Conservation (phyloP, 768 basidiomycete species). For the Xerocomus potaroensis region DNA sequence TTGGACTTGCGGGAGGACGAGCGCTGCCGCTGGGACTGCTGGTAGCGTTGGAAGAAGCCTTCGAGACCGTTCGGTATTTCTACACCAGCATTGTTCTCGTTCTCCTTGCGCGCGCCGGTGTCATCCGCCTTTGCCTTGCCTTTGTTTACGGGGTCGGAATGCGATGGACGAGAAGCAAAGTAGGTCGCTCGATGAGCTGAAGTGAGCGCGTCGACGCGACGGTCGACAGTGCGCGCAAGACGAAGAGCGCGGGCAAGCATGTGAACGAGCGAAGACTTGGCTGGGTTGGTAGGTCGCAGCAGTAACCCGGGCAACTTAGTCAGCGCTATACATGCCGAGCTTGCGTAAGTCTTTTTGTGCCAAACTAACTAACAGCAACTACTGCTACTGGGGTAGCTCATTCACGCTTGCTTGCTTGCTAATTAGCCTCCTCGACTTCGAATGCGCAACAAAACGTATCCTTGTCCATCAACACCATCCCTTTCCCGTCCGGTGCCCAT, state of each 20-base stretch:
- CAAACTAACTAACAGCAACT: too few species aligned
- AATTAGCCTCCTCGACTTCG: slow-evolving; percentile 65
- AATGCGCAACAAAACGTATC: slow-evolving; percentile 85
- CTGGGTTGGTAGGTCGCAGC: background rate
- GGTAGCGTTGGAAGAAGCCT: slow-evolving; percentile 73
- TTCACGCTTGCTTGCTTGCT: too few species aligned
- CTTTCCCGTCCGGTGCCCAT: slow-evolving; percentile 88
- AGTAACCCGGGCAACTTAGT: too few species aligned
- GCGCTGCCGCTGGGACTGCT: slow-evolving; percentile 34
- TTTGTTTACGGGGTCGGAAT: slow-evolving; percentile 24
- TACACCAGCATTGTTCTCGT: slow-evolving; percentile 22
- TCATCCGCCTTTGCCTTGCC: slow-evolving; percentile 33
- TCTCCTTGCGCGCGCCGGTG: slow-evolving; percentile 30
- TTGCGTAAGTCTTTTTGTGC: too few species aligned
- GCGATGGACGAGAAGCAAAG: slow-evolving; percentile 46
- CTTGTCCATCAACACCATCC: slow-evolving; percentile 68
- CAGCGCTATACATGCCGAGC: slow-evolving; percentile 6
- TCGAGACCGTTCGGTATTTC: slow-evolving; percentile 66
- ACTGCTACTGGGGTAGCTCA: too few species aligned
- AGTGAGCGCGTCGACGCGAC: slow-evolving; percentile 35
- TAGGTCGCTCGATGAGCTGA: slow-evolving; percentile 35
- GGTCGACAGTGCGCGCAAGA: slow-evolving; percentile 43
- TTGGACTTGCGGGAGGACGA: slow-evolving; percentile 26
- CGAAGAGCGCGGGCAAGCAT: slow-evolving; percentile 68
- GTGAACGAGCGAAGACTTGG: background rate